Evolutionary conservation across 2,329 filamentous ascomycete genomes (phyloP).

Genomic region (Phaeoacremonium minimum): DNA sequence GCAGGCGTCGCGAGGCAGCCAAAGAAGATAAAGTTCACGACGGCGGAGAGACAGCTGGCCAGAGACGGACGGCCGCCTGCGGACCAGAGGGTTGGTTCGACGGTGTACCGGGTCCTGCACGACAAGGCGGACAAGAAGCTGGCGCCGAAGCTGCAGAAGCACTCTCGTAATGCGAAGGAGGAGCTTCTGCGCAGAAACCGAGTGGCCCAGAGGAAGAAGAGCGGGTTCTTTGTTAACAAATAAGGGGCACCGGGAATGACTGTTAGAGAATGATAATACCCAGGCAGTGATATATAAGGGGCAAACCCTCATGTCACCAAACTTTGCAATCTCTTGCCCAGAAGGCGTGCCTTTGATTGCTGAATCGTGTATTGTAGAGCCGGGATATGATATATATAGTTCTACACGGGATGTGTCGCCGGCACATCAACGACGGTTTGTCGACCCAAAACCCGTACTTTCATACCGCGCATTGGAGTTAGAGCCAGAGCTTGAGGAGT

Average conservation of each 20-base stretch:
- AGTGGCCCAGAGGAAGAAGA: constrained; percentile 26
- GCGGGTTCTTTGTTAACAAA: constrained; percentile 40
- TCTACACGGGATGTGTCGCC: too few species aligned
- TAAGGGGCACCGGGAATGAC: too few species aligned
- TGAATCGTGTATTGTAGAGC: too few species aligned
- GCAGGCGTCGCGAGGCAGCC: constrained; percentile 18
- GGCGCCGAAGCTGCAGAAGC: constrained; percentile 42
- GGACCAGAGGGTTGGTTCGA: constrained; percentile 47
- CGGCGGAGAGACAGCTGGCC: constrained; percentile 30
- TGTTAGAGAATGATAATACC: too few species aligned
- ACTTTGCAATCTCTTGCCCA: too few species aligned
- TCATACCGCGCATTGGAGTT: constrained; percentile 48
- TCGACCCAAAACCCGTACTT: constrained; percentile 71
- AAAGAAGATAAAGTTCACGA: constrained; percentile 40
- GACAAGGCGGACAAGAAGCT: constrained; percentile 39
- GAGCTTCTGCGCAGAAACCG: constrained; percentile 41
- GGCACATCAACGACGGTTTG: constrained; percentile 53
- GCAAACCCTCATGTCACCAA: too few species aligned
- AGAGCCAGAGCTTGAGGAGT: constrained; percentile 23
- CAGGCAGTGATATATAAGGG: too few species aligned
- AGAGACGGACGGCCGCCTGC: constrained; percentile 31
- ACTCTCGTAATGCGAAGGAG: constrained; percentile 36
- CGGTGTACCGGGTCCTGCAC: constrained; percentile 46
- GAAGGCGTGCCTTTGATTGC: too few species aligned
- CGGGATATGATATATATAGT: too few species aligned